These are phyloP conservation scores for Salmacisia buchloeana DNA, from an alignment of 1,284 basidiomycete species.

Conservation along the genomic window DNA sequence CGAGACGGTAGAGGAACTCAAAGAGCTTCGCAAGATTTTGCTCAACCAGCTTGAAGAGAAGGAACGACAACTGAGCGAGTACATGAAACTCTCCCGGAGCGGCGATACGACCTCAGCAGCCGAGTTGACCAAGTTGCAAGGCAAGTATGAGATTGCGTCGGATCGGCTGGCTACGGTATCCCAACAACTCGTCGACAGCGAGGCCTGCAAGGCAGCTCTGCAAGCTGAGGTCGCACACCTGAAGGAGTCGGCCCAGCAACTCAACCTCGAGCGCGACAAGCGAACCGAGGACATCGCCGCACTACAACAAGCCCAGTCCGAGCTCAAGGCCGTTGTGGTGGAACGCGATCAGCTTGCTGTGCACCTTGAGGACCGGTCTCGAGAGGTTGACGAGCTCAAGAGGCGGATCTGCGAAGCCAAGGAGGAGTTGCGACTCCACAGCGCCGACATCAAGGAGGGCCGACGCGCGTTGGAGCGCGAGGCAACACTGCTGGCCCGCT, in stretches of 20 bases:
- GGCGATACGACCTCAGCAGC: background rate
- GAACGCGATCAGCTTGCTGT: background rate
- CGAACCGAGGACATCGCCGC: background rate
- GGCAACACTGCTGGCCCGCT: background rate
- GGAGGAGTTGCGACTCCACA: background rate
- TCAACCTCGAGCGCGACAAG: background rate
- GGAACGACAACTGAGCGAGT: constrained; percentile 5
- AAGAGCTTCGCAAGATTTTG: constrained; percentile 60
- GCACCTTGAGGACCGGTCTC: background rate
- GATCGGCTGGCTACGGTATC: background rate
- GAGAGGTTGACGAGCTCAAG: background rate
- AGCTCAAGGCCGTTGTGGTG: background rate
- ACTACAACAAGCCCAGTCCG: background rate
- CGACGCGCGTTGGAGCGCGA: background rate
- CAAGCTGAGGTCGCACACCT: background rate
- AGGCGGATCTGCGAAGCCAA: background rate
- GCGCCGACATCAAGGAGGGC: background rate
- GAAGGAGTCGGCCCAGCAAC: background rate
- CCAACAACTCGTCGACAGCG: constrained; percentile 5
- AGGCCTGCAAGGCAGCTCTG: background rate
- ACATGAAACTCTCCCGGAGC: background rate
- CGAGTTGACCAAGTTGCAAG: background rate
- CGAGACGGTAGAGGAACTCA: constrained; percentile 80
- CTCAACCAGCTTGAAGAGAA: background rate
- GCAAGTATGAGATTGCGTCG: background rate